Conservation (phyloP, 2,329 filamentous ascomycete species). For the Aspergillus tubingensis region DNA sequence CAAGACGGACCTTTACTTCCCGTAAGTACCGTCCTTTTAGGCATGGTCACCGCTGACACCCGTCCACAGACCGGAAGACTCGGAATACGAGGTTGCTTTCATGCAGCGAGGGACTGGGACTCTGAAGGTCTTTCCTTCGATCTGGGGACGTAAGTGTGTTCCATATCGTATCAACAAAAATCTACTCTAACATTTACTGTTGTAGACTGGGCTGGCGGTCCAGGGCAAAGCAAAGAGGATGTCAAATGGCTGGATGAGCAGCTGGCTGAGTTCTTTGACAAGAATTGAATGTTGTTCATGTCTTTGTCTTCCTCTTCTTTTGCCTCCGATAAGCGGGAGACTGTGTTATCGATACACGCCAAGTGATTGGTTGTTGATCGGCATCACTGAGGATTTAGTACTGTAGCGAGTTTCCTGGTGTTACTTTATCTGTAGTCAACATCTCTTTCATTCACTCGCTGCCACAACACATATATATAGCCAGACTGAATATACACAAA, state of each 20-base stretch:
- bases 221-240: constrained; percentile 70
- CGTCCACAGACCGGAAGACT: constrained; percentile 67
- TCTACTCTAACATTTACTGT: constrained; percentile 18
- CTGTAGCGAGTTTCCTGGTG: too few species aligned
- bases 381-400: too few species aligned
- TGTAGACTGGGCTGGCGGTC: constrained; percentile 65
- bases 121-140: constrained; percentile 57
- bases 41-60: constrained; percentile 11
- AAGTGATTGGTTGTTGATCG: not conserved
- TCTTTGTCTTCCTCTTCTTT: not conserved
- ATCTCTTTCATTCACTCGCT: too few species aligned
- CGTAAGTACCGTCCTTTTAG: constrained; percentile 47
- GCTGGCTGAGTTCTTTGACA: constrained; percentile 55
- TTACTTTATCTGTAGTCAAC: too few species aligned
- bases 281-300: constrained; percentile 9
- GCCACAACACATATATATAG: too few species aligned
- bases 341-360: not conserved
- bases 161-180: not conserved
- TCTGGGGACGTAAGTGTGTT: constrained; percentile 61
- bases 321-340: not conserved
- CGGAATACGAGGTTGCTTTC: constrained; percentile 68
- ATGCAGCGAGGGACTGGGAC: constrained; percentile 62
- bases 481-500: too few species aligned
- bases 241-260: constrained; percentile 70
- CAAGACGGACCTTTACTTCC: constrained; percentile 79